Base-by-base conservation (phyloP, 108 stramenopile species). In the Pseudonitzschia multiseries region DNA sequence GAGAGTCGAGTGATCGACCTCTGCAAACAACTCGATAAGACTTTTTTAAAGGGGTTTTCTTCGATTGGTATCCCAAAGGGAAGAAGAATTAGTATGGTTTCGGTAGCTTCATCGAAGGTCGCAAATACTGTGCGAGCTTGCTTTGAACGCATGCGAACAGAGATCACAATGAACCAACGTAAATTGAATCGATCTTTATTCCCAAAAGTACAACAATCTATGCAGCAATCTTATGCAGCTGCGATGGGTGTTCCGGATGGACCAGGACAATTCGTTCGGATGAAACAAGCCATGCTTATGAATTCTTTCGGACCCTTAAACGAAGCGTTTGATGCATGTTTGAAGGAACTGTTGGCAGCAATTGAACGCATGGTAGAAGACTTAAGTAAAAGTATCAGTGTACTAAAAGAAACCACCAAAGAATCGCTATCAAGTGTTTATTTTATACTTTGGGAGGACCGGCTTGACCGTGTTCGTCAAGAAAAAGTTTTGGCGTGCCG, bases 381-480 rank as follows among this genome's bases (percentile, higher is more conserved):
- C 8, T 50, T 81, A 9, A 68, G 60, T 22, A 44, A 32, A 3
- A n/a, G 70, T 29, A 69, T 84, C 43, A 57, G 14, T 17, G 20
- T 52, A 22, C 68, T 80, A 5, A 68, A 50, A 26, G 40, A 68
- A n/a, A 29, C 66, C 20, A 70, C 81, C 27, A 14, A 12, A 2
- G 71, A 72, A 43, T 44, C 68, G 2, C 44, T 75, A 21, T 69
- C 70, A 18, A 78, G 50, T 68, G 83, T 84, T 0, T 84, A 73
- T 64, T 75, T 73, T 0, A 81, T 84, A 42, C 78, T 68, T 15
- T 84, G 79, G 79, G 82, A 80, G 24, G 68, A 73, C n/a, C 65
- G 73, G 29, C 42, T 76, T 2, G 79, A 83, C 61, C 79, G 71
- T 41, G 72, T 50, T 17, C 62, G 73, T 71, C 57, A 69, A 40